Evolutionary conservation across 495 filamentous ascomycete genomes (phyloP), one percentile per base, ranked within the genome.

Genomic region (Hypoxylon fragiforme): DNA sequence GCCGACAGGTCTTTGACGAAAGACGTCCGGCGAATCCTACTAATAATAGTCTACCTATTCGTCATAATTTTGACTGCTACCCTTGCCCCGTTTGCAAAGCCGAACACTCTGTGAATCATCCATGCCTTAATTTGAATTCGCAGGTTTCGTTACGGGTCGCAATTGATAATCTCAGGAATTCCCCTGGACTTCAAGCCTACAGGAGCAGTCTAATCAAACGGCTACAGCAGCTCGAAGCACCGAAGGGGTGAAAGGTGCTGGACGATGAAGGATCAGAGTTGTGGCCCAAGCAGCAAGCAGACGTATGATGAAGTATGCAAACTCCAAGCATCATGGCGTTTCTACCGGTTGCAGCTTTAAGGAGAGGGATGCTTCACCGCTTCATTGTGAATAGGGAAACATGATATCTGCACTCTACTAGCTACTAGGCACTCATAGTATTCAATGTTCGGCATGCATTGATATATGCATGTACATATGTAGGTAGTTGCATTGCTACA

Each of bases 71-170:
- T n/a, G n/a, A n/a, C n/a, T n/a, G 34, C 7, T 48, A 38, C n/a
- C 24, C 22, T 19, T 75, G 73, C 51, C 16, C 69, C 8, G 56
- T 75, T 2, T 76, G 73, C 30, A 49, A 14, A 7, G 54, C 35
- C 54, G 22, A 24, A 30, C 72, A 76, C 47, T 49, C 64, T 3
- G 16, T 18, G 6, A 42, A 22, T 9, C 51, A 54, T 34, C 42
- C 55, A 8, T 76, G 73, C 30, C 54, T 72, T 5, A 63, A 74
- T 54, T 60, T 70, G 36, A 46, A 34, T 36, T 65, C 54, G 0
- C 65, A 72, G 36, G 45, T 63, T 8, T 58, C 53, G 7, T 16
- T 76, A 28, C 52, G 66, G n/a, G 13, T 69, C 19, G 63, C 63
- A 1, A 54, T 69, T 18, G 66, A 69, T 51, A 48, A 50, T 39